Evolutionary conservation across 208 protist genomes (phyloP).

Genomic region (Leishmania tropica): DNA sequence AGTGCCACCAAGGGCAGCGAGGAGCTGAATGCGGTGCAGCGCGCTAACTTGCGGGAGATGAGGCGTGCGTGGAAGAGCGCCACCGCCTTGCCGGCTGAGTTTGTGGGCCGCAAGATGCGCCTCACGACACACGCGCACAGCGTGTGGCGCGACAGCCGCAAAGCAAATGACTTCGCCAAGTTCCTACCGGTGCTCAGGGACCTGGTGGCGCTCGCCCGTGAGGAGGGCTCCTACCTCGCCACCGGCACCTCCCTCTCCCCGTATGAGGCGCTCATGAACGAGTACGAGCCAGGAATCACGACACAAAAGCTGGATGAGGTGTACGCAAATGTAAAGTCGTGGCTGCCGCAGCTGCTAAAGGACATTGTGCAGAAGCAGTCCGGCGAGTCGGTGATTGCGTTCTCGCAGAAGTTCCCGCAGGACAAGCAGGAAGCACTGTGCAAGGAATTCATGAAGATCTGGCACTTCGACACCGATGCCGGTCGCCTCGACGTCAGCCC

Average conservation of each 20-base stretch:
- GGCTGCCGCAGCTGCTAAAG: conserved; percentile 77
- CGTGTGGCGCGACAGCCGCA: conserved; percentile 72
- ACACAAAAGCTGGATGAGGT: conserved; percentile 60
- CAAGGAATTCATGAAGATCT: conserved; percentile 58
- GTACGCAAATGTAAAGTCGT: conserved; percentile 75
- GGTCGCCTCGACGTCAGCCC: conserved; percentile 86
- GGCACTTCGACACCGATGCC: conserved; percentile 81
- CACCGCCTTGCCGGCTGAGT: conserved; percentile 52
- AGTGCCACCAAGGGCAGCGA: conserved; percentile 22
- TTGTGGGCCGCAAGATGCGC: conserved; percentile 57
- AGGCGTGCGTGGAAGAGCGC: conserved; percentile 35
- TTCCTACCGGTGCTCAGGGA: conserved; percentile 79
- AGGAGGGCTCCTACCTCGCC: conserved; percentile 64
- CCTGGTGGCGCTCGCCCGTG: conserved; percentile 66
- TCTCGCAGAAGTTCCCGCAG: conserved; percentile 46
- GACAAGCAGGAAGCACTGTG: conserved; percentile 65
- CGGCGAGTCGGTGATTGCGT: conserved; percentile 25
- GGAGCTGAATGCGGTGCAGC: conserved; percentile 50
- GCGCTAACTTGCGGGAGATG: conserved; percentile 80
- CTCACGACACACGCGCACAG: conserved; percentile 58
- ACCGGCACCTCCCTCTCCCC: conserved; percentile 44
- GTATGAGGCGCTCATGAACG: conserved; percentile 81
- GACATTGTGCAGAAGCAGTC: conserved; percentile 66
- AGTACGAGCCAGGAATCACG: conserved; percentile 86
- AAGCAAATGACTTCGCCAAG: conserved; percentile 64